Evolutionary conservation across 306 rosid genomes (phyloP).

Genomic region (Gillenia trifoliata): DNA sequence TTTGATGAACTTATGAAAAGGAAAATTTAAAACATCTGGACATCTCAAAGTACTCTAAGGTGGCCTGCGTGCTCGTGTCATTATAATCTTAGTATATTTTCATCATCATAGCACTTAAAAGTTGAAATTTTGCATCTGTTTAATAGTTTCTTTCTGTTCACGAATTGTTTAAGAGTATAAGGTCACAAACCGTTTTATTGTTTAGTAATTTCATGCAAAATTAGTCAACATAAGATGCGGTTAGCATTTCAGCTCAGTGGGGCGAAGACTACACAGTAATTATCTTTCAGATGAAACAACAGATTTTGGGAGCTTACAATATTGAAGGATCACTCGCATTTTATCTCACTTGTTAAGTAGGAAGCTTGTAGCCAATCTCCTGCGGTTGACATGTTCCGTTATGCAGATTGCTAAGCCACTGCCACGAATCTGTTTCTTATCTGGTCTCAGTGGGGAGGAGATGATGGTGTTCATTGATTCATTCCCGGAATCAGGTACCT

Average conservation of each 20-base stretch:
- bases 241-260: too few relatives aligned
- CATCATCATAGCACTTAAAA: too few relatives aligned
- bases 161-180: too few relatives aligned
- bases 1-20: not conserved
- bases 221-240: too few relatives aligned
- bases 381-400: constrained; percentile 13
- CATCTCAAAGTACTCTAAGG: not conserved
- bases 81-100: too few relatives aligned
- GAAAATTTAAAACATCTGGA: not conserved
- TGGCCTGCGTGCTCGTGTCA: not conserved
- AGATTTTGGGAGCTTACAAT: too few relatives aligned
- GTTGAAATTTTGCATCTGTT: too few relatives aligned
- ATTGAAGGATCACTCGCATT: not conserved
- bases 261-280: too few relatives aligned
- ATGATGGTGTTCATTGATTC: constrained; percentile 93
- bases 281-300: too few relatives aligned
- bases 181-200: too few relatives aligned
- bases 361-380: not conserved
- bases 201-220: too few relatives aligned
- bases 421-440: constrained; percentile 92
- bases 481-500: constrained; percentile 76
- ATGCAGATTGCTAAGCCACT: constrained; percentile 63
- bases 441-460: constrained; percentile 94
- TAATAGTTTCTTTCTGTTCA: too few relatives aligned
- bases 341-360: not conserved